A percentile compares a stretch with the other conserved stretches of the same genome.
phyloP scores from a whole-genome alignment of 2,329 filamentous ascomycete species.

The Colletotrichum magnum region DNA sequence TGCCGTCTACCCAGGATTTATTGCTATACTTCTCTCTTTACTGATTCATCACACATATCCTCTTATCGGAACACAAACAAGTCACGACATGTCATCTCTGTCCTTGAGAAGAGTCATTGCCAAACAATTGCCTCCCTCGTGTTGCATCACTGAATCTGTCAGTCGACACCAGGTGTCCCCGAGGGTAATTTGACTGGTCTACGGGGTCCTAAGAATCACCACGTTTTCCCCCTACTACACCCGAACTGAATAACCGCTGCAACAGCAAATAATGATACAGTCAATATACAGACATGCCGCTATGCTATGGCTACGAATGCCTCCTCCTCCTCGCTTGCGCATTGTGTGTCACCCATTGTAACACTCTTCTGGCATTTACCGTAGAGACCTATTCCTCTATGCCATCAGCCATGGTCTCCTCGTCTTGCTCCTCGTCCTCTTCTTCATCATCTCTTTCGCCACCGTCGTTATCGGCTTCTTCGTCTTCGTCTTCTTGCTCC shows the following conservation, averaged over 20 bases:
- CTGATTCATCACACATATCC: too few relatives aligned
- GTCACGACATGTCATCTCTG: too few relatives aligned
- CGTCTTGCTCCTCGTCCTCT: not conserved
- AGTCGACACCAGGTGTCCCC: too few relatives aligned
- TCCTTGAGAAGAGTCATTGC: too few relatives aligned
- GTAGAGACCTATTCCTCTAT: slow-evolving; percentile 1
- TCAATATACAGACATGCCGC: not conserved
- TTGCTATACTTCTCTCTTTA: too few relatives aligned
- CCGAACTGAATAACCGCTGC: too few relatives aligned
- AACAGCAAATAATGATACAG: too few relatives aligned
- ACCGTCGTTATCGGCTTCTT: not conserved
- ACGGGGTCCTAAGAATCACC: not conserved
- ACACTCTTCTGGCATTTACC: not conserved
- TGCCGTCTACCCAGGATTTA: too few relatives aligned
- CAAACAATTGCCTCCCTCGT: too few relatives aligned
- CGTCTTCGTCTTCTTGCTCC: slow-evolving; percentile 45
- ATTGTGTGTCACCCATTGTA: not conserved
- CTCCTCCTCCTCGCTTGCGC: not conserved
- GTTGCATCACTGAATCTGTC: too few relatives aligned
- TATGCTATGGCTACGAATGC: not conserved
- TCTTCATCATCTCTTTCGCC: not conserved
- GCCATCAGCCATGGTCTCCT: slow-evolving; percentile 8
- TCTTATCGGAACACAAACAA: too few relatives aligned
- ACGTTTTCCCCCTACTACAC: not conserved
- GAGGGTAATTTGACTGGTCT: too few relatives aligned